Conservation (phyloP, 2,329 filamentous ascomycete species). For the Aureobasidium subglaciale region DNA sequence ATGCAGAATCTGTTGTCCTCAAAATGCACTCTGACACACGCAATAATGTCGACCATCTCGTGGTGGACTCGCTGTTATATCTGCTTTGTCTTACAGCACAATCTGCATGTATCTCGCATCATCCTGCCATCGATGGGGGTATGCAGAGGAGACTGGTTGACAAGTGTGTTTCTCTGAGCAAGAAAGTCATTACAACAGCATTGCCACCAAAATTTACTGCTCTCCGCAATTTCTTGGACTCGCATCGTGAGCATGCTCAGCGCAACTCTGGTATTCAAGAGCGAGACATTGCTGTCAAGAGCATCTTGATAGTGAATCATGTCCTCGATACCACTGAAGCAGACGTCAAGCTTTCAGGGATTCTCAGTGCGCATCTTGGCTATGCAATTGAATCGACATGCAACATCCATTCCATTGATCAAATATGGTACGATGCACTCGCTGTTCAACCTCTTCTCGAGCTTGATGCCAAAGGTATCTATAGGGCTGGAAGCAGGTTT, state of each 20-base stretch:
- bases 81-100: slow-evolving; percentile 15
- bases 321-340: slow-evolving; percentile 26
- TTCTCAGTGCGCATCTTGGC: not conserved
- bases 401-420: slow-evolving; percentile 30
- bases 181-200: not conserved
- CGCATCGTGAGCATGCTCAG: slow-evolving; percentile 33
- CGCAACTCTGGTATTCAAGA: slow-evolving; percentile 45
- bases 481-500: slow-evolving; percentile 35
- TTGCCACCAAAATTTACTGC: slow-evolving; percentile 19
- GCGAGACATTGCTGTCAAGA: slow-evolving; percentile 37
- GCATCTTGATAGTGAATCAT: slow-evolving; percentile 41
- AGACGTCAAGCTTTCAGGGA: not conserved
- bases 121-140: not conserved
- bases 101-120: not conserved
- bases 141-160: not conserved
- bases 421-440: slow-evolving; percentile 41
- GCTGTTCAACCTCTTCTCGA: slow-evolving; percentile 47
- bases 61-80: slow-evolving; percentile 14
- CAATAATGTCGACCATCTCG: not conserved
- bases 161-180: not conserved
- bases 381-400: slow-evolving; percentile 7
- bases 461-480: slow-evolving; percentile 44
- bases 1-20: not conserved
- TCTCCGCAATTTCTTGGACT: slow-evolving; percentile 39
- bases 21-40: not conserved